Percentiles rank a stretch among this genome's conserved stretches.
These are phyloP conservation scores for Chaetomium strumarium DNA, from an alignment of 2,329 filamentous ascomycete species.

Conservation along the genomic window DNA sequence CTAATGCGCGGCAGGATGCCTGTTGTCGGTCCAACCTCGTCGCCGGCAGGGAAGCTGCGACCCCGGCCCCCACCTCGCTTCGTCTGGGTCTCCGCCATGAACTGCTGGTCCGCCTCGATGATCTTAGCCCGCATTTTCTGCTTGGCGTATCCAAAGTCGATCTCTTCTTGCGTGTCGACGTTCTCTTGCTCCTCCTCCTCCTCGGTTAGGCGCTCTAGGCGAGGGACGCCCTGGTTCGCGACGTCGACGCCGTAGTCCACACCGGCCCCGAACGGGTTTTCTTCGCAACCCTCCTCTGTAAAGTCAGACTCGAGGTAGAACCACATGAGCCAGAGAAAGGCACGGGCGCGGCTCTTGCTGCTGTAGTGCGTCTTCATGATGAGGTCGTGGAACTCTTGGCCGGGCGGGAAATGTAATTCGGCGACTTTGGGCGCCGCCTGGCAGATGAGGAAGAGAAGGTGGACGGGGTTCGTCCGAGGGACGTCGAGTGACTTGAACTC, in stretches of 20 bases:
- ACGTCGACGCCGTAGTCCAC: constrained; percentile 60
- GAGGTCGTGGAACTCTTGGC: constrained; percentile 89
- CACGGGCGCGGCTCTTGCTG: constrained; percentile 74
- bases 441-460: constrained; percentile 91
- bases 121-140: constrained; percentile 69
- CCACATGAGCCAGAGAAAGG: constrained; percentile 98
- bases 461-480: constrained; percentile 88
- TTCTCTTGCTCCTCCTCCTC: constrained; percentile 66
- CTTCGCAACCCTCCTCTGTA: constrained; percentile 74
- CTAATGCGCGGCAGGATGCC: constrained; percentile 58
- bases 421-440: constrained; percentile 87
- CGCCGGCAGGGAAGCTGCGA: constrained; percentile 31
- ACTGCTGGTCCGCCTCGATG: constrained; percentile 67
- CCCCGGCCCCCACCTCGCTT: constrained; percentile 41
- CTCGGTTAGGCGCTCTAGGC: constrained; percentile 57
- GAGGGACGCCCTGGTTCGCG: constrained; percentile 63
- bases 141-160: constrained; percentile 66
- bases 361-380: constrained; percentile 84
- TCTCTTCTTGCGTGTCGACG: constrained; percentile 64
- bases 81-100: constrained; percentile 54
- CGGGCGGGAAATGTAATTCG: constrained; percentile 80
- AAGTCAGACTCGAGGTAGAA: constrained; percentile 98
- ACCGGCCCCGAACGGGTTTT: constrained; percentile 81
- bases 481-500: constrained; percentile 65
- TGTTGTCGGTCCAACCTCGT: constrained; percentile 48